Percentiles rank a stretch among this genome's conserved stretches.
These are phyloP conservation scores for Polychytrium aggregatum DNA, from an alignment of 192 early-diverging fungal genomes.

Conservation along the genomic window DNA sequence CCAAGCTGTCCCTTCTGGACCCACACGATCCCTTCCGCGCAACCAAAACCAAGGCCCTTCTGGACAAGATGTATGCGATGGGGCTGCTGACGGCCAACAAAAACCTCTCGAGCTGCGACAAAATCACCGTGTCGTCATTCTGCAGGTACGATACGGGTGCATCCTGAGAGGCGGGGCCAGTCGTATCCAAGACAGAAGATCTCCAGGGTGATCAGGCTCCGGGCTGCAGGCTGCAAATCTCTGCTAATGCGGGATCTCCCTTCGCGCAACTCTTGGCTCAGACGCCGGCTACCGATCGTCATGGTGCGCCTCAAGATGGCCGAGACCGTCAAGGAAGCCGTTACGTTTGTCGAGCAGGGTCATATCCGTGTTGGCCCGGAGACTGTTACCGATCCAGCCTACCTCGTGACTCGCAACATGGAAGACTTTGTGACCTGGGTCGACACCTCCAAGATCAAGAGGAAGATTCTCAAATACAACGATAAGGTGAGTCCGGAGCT, in stretches of 20 bases:
- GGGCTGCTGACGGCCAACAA: conserved; percentile 70
- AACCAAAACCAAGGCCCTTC: conserved; percentile 61
- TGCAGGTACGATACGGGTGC: conserved; percentile 38
- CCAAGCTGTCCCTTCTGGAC: conserved; percentile 73
- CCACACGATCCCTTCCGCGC: conserved; percentile 70
- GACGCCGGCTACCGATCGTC: conserved; percentile 76
- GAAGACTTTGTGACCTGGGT: conserved; percentile 98
- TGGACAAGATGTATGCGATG: conserved; percentile 79
- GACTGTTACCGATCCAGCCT: conserved; percentile 82
- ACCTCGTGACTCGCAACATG: conserved; percentile 69
- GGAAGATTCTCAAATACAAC: conserved; percentile 80
- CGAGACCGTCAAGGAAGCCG: conserved; percentile 82
- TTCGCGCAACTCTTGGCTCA: conserved; percentile 1
- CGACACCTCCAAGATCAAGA: conserved; percentile 92
- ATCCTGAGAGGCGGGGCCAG: not conserved
- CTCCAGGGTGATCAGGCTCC: too few species aligned
- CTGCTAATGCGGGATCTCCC: too few species aligned
- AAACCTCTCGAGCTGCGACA: conserved; percentile 64
- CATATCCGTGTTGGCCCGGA: conserved; percentile 90
- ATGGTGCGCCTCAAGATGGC: conserved; percentile 95
- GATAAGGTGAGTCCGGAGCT: conserved; percentile 18
- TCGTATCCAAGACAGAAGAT: not conserved
- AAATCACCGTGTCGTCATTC: conserved; percentile 76
- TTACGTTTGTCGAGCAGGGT: conserved; percentile 85
- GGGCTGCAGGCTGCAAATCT: too few species aligned